Base-by-base conservation (phyloP, 2,329 filamentous ascomycete genomes). In the Penicillium sp. region DNA sequence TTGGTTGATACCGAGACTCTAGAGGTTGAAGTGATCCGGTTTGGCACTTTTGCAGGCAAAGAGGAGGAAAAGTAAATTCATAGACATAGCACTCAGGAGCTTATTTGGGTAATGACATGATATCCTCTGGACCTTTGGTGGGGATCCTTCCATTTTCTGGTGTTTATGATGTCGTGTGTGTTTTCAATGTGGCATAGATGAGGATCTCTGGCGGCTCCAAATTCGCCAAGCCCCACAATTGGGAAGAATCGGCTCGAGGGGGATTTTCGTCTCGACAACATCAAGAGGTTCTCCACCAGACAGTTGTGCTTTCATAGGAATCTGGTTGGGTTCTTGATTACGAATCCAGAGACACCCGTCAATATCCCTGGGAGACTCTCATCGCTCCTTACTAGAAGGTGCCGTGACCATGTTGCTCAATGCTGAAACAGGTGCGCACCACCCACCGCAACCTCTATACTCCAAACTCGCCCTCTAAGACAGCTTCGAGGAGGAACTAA, bases 1-100 rank as follows among this genome's bases (percentile, higher is more conserved):
- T 71, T 99, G 54, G 79, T 99, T 11, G 94, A 99, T 77, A 82
- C 87, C 48, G 93, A 98, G 76, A 96, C 90, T 1, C 76, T 97
- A 60, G 90, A 93, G 49, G 88, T 90, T 0, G 88, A 92, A 66
- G 81, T 85, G 51, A 81, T 97, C 22, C 88, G 85, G 69, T 83
- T 86, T 66, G 79, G 79, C 28, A 59, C 79, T 22, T 76, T 80
- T 65, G 61, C 67, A 6, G 74, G 73, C 14, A 58, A 71, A 38
- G 69, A 76, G 59, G 74, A 75, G 52, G 69, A 67, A 65, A 70
- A 74, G 65, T 75, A 60, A 69, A 59, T 38, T 15, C 37, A 63
- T 58, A 65, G 52, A 63, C 39, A 60, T 62, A 45, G 28, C 63
- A 55, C 52, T 52, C 28, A 47, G 49, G n/a, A 49, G 53, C 42